A percentile compares a stretch with the other conserved stretches of the same genome.
These are phyloP conservation scores for Acer saccharum DNA, from an alignment of 345 rosid species.

Conservation along the genomic window DNA sequence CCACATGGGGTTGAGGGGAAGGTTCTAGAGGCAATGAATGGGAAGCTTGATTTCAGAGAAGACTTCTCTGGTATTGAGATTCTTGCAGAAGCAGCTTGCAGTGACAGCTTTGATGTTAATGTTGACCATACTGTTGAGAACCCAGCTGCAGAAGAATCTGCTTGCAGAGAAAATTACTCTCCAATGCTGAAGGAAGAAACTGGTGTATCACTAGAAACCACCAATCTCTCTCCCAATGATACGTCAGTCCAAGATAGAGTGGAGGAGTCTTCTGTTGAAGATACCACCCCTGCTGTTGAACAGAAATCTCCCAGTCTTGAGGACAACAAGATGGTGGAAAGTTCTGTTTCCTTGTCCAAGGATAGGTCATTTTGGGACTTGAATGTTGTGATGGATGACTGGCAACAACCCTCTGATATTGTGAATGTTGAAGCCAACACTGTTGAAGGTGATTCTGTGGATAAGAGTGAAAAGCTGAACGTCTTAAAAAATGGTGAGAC, in stretches of 20 bases:
- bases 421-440: constrained; percentile 21
- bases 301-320: constrained; percentile 17
- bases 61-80: constrained; percentile 69
- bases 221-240: constrained; percentile 23
- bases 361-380: constrained; percentile 49
- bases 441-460: neutral
- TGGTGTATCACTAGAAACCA: constrained; percentile 17
- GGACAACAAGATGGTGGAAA: constrained; percentile 16
- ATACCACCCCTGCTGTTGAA: constrained; percentile 12
- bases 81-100: constrained; percentile 60
- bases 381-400: constrained; percentile 53
- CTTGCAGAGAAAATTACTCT: constrained; percentile 15
- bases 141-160: constrained; percentile 18
- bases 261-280: constrained; percentile 28
- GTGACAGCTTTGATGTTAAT: constrained; percentile 32
- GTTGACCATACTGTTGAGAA: constrained; percentile 17
- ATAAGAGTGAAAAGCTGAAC: constrained; percentile 10
- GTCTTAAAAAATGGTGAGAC: constrained; percentile 10
- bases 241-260: constrained; percentile 21
- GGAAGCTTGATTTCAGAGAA: constrained; percentile 23
- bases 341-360: constrained; percentile 23
- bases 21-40: constrained; percentile 18
- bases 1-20: constrained; percentile 17
- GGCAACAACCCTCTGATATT: constrained; percentile 45
- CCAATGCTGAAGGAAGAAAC: constrained; percentile 18